These are phyloP conservation scores for Verbascum thapsus DNA, from an alignment of 257 asterid genomes.

Conservation along the genomic window DNA sequence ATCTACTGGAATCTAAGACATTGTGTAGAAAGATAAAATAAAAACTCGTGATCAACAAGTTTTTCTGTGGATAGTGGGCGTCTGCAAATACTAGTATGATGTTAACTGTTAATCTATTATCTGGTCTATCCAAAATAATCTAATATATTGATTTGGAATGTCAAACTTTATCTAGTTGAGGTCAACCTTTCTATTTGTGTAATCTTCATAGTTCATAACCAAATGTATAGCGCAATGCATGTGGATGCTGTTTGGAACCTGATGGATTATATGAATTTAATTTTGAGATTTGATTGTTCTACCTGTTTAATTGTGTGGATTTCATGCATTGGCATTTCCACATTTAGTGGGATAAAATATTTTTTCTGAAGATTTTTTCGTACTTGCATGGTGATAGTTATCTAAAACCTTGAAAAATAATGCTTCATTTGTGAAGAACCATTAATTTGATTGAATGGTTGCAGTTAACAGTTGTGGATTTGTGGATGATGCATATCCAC, in stretches of 20 bases:
- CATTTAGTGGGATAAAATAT: not conserved
- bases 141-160: not conserved
- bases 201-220: too few relatives aligned
- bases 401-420: not conserved
- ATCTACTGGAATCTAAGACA: too few relatives aligned
- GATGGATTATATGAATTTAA: too few relatives aligned
- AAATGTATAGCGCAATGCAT: too few relatives aligned
- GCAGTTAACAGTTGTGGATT: not conserved
- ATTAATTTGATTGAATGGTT: not conserved
- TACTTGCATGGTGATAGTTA: not conserved
- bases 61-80: too few relatives aligned
- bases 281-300: not conserved
- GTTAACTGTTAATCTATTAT: too few relatives aligned
- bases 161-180: not conserved
- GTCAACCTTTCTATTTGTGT: not conserved
- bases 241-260: too few relatives aligned
- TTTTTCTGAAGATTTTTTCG: not conserved
- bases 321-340: not conserved
- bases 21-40: too few relatives aligned
- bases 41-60: too few relatives aligned
- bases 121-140: too few relatives aligned
- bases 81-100: too few relatives aligned
- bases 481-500: slow-evolving; percentile 2
- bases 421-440: slow-evolving; percentile 24
- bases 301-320: not conserved